Evolutionary conservation across 2,329 filamentous ascomycete species (phyloP), one percentile per base, ranked within the genome.

Genomic region (Phyllosticta citriasiana): DNA sequence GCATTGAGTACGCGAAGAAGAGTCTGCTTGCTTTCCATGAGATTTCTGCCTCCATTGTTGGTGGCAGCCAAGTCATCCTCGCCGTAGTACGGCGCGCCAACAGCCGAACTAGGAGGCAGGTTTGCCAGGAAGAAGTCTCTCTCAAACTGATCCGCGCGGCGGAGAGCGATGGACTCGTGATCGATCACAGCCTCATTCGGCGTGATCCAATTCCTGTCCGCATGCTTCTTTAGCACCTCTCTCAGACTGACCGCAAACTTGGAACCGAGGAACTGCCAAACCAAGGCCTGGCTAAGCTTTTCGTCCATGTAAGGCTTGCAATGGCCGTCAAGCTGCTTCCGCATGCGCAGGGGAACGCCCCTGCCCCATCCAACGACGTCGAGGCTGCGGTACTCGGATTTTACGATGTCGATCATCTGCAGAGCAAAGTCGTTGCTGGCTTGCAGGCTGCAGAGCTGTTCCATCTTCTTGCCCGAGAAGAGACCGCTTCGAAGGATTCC

Each of bases 221-320:
- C 27, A 30, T 30, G 27, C 56, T 76, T 72, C 0, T 35, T 60
- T 55, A 83, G 79, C 0, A 68, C 72, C 7, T 67, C 53, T 55
- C 78, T 79, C 64, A 84, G 73, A 35, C 74, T 70, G 3, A 80
- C 74, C 1, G 78, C 75, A 78, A 80, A 83, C 57, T 75, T 76
- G 3, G 80, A 70, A 5, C 81, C 82, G 40, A 84, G 74, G 63
- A 78, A 82, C 53, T 84, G 80, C 2, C 84, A 68, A 25, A 84
- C 74, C 7, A 84, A 75, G 1, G 79, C 78, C 65, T 84, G 79
- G 7, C 84, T 76, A 22, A 83, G 72, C 63, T 86, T 83, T 65
- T 82, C 80, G 57, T 84, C 80, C 74, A 83, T 82, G 66, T 78
- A 84, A 26, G 84, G 79, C 1, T 82, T 76, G 66, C 85, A 86